phyloP scores from a whole-genome alignment of 176 grass and related monocot species.

The Dendrocalamus sinicus region DNA sequence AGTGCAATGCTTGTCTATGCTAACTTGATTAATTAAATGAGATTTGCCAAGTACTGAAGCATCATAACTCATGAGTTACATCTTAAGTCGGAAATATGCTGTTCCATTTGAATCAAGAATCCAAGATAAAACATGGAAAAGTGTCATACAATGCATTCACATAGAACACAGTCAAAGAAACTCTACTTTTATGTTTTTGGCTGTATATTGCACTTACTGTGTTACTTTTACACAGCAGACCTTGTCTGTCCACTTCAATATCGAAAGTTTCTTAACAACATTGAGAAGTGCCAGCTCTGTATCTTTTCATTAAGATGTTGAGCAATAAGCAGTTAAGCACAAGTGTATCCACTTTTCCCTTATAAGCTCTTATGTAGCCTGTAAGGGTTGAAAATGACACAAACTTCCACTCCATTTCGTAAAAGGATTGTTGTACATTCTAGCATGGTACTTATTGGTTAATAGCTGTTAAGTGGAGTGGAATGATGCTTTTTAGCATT shows the following conservation, averaged over 20 bases:
- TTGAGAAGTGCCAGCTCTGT: constrained; percentile 3
- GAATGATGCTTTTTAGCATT: background rate
- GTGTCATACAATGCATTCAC: background rate
- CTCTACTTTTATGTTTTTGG: constrained; percentile 29
- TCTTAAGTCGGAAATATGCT: background rate
- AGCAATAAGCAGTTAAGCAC: background rate
- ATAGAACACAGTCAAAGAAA: background rate
- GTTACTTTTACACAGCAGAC: background rate
- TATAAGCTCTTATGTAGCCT: background rate
- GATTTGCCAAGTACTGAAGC: background rate
- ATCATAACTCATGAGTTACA: background rate
- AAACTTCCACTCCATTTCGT: background rate
- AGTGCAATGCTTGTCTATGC: constrained; percentile 4
- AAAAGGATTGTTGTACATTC: background rate
- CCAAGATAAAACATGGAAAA: constrained; percentile 3
- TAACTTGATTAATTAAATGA: constrained; percentile 14
- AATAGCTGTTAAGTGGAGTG: background rate
- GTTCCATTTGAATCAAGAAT: background rate
- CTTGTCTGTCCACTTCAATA: background rate
- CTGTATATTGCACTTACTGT: background rate
- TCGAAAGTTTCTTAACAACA: background rate
- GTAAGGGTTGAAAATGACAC: background rate
- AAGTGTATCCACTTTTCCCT: constrained; percentile 1
- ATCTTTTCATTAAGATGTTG: constrained; percentile 1
- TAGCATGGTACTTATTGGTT: background rate